Evolutionary conservation across 192 early-diverging fungal genomes (phyloP), one percentile per base, ranked within the genome.

Genomic region (Gaertneriomyces semiglobifer): DNA sequence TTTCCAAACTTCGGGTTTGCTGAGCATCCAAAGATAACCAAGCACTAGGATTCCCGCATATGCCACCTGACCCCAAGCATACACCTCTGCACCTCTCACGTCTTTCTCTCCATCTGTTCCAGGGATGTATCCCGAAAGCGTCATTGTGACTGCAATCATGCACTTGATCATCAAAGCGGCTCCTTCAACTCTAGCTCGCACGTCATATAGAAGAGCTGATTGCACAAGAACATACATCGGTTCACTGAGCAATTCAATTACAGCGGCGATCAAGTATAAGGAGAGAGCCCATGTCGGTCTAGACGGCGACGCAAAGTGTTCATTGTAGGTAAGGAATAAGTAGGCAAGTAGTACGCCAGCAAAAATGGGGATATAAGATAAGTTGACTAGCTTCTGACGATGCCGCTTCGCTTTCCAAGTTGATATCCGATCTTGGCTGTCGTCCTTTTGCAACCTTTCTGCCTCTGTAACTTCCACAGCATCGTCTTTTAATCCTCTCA

Each of bases 121-220:
- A 25, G 44, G 33, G 16, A 44, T 54, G 16, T 10, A 18, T 10
- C 46, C 20, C 20, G 73, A 66, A 4, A 84, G 84, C 44, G 38
- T n/a, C 88, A 86, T 19, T 86, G 55, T 68, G 25, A 68, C 10
- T 4, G 75, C 79, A 5, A 82, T 65, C 5, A 90, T 38, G 62
- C 93, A 96, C 60, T 89, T 81, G 11, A 86, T 71, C 41, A 88
- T 47, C 20, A 97, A 88, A 0, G 90, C 92, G n/a, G 81, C 57
- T 0, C 90, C 93, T 68, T 98, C 95, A 41, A 92, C 81, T 38
- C 79, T 74, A 4, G 92, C 93, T 16, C 94, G 88, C 9, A 90
- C 65, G 59, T 81, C 81, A 68, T 93, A 93, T 72, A 89, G 77
- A 18, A 95, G 73, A 42, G 79, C 81, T 58, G 84, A 84, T 41